Conservation (phyloP, 306 rosid genomes). For the Prunus salicina region DNA sequence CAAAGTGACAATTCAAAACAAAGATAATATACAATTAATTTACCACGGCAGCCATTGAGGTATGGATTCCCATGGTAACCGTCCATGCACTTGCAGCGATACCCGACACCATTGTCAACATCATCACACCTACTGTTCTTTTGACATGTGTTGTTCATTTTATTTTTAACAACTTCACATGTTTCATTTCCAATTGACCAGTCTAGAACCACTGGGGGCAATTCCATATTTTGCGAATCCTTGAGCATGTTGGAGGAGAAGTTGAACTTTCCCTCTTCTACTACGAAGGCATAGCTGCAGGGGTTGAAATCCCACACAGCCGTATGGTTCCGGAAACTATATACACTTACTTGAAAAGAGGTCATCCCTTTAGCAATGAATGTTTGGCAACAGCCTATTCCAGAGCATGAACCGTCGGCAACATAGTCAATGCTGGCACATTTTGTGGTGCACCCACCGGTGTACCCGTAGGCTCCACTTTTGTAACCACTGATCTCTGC, state of each 20-base stretch:
- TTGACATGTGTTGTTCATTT: slow-evolving; percentile 12
- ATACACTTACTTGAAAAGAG: accelerated
- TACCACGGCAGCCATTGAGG: slow-evolving; percentile 39
- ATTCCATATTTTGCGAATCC: not conserved
- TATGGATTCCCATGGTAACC: slow-evolving; percentile 50
- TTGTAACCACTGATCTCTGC: accelerated
- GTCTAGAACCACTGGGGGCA: slow-evolving; percentile 26
- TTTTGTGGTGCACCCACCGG: slow-evolving; percentile 24
- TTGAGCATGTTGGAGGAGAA: not conserved
- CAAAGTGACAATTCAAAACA: too few relatives aligned
- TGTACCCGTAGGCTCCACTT: not conserved
- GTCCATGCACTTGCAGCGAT: slow-evolving; percentile 30
- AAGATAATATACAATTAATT: not conserved
- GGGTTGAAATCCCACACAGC: not conserved
- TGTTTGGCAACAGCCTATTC: slow-evolving; percentile 42
- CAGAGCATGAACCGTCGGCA: slow-evolving; percentile 22
- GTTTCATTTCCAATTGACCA: slow-evolving; percentile 31
- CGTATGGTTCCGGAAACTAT: accelerated
- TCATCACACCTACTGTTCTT: not conserved
- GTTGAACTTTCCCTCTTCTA: slow-evolving; percentile 12
- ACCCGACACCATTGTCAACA: slow-evolving; percentile 11
- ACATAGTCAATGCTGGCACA: slow-evolving; percentile 4
- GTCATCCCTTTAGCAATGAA: slow-evolving; percentile 14
- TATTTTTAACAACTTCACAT: slow-evolving; percentile 8
- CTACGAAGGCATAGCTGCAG: slow-evolving; percentile 36